Percentiles rank a stretch among this genome's conserved stretches.
phyloP scores from a whole-genome alignment of 768 basidiomycete genomes.

The Agrocybe chaxingu region DNA sequence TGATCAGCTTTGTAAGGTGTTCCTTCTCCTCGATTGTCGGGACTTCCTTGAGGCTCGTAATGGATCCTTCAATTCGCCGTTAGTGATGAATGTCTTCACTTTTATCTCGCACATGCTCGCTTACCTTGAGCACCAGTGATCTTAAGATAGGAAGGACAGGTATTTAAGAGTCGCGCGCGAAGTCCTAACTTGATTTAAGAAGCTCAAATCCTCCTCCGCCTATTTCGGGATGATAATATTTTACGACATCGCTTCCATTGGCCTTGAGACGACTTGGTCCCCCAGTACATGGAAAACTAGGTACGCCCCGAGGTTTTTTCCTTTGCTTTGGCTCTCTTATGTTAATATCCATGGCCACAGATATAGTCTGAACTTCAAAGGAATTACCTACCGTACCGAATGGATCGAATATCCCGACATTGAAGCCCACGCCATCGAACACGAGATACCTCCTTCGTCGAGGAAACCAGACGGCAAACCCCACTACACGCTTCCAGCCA shows the following conservation, averaged over 20 bases:
- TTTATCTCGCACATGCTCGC: too few species aligned
- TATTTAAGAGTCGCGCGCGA: too few species aligned
- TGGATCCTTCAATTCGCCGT: too few species aligned
- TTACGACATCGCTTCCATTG: constrained; percentile 35
- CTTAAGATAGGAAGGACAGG: too few species aligned
- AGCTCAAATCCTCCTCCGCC: too few species aligned
- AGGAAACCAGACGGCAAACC: constrained; percentile 27
- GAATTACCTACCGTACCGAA: constrained; percentile 39
- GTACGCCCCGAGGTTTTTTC: constrained; percentile 7
- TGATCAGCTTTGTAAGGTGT: too few species aligned
- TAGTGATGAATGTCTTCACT: too few species aligned
- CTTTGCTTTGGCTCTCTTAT: too few species aligned
- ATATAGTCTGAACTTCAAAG: constrained; percentile 33
- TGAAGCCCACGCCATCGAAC: constrained; percentile 26
- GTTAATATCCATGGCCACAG: constrained; percentile 7
- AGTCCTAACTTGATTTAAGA: too few species aligned
- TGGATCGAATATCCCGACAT: constrained; percentile 56
- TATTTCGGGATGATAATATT: constrained; percentile 12
- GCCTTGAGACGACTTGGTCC: constrained; percentile 25
- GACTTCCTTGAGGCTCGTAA: too few species aligned
- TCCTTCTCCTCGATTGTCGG: too few species aligned
- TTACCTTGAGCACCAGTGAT: too few species aligned
- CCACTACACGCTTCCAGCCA: constrained; percentile 46
- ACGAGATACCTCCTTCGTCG: constrained; percentile 33
- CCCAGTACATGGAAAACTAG: constrained; percentile 33